phyloP scores from a whole-genome alignment of 768 basidiomycete genomes.

The Leccinum incarnatum region DNA sequence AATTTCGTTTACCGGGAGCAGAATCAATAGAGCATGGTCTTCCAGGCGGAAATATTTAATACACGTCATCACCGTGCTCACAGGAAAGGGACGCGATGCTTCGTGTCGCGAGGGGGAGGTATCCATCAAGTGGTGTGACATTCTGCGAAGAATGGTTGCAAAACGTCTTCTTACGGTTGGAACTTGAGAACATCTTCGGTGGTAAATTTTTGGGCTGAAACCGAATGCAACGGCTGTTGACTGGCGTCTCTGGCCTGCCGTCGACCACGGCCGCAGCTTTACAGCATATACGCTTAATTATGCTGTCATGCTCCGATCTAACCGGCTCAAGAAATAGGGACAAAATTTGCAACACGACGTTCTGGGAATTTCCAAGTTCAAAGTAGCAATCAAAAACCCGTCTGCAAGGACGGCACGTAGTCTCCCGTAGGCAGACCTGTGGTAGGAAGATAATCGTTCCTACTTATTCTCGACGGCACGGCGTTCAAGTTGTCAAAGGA shows the following conservation, averaged over 20 bases:
- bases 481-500: no score
- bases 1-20: neutral
- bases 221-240: neutral
- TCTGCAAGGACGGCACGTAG: neutral
- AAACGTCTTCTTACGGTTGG: neutral
- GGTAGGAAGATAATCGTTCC: no score
- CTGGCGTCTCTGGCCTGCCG: neutral
- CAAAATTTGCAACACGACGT: neutral
- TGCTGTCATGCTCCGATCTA: neutral
- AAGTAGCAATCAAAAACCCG: neutral
- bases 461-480: neutral
- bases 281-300: neutral
- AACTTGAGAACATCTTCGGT: neutral
- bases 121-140: neutral
- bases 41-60: neutral
- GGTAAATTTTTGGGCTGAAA: neutral
- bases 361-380: no score
- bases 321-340: neutral
- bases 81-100: neutral
- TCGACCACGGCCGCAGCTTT: neutral
- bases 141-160: neutral
- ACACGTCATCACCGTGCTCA: neutral
- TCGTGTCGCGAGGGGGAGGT: neutral
- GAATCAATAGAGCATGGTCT: neutral
- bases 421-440: no score